These are phyloP conservation scores for Monsonia emarginata DNA, from an alignment of 441 rosid species.

Conservation along the genomic window DNA sequence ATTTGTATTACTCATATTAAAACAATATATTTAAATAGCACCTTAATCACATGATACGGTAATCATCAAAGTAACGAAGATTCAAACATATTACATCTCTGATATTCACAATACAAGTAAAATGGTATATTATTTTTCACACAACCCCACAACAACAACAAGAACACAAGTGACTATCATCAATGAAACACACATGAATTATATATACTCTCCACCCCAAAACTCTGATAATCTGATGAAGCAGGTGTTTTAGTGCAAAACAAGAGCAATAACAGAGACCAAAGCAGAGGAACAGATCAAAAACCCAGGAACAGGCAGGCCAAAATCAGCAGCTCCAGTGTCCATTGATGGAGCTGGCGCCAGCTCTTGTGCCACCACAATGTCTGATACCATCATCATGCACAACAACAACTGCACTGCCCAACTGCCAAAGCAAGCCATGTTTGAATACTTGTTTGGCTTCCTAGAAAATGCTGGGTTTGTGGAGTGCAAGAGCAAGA, in stretches of 20 bases:
- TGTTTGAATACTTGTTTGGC: background rate
- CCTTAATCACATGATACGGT: too few relatives aligned
- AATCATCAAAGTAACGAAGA: too few relatives aligned
- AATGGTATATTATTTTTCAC: background rate
- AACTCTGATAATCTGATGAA: too few relatives aligned
- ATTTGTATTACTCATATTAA: too few relatives aligned
- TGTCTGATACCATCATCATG: constrained; percentile 10
- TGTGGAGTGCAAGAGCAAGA: background rate
- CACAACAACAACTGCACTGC: constrained; percentile 9
- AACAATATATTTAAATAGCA: too few relatives aligned
- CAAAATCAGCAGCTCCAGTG: constrained; percentile 25
- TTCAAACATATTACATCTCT: background rate
- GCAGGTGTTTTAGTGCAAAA: constrained; percentile 12
- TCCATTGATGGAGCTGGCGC: constrained; percentile 36
- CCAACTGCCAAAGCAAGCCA: constrained; percentile 17
- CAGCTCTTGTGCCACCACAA: constrained; percentile 24
- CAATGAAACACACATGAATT: background rate
- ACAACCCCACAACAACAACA: background rate
- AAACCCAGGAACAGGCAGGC: constrained; percentile 15
- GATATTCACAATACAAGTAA: background rate
- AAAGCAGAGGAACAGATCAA: constrained; percentile 19
- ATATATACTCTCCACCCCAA: background rate
- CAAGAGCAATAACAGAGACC: constrained; percentile 19
- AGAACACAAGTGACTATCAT: background rate
- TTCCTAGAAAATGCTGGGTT: background rate